Evolutionary conservation across 495 filamentous ascomycete genomes (phyloP).

Genomic region (Neurospora africana): DNA sequence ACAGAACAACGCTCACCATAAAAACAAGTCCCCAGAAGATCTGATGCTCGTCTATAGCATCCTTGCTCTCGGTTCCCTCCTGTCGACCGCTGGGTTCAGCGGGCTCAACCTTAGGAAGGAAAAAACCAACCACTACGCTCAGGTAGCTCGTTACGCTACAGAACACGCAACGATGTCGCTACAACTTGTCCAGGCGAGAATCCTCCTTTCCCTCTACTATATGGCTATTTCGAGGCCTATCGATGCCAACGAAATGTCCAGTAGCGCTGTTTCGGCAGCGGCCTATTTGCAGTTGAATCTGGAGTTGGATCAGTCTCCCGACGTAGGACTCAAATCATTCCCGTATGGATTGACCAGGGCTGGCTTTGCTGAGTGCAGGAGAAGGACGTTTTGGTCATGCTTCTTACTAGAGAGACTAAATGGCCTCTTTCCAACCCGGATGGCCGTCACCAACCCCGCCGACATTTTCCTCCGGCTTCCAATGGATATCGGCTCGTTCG

Average conservation of each 20-base stretch:
- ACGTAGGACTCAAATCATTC: slow-evolving; percentile 31
- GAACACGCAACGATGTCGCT: slow-evolving; percentile 42
- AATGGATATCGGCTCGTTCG: slow-evolving; percentile 46
- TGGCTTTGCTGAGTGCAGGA: slow-evolving; percentile 52
- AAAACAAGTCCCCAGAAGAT: slow-evolving; percentile 50
- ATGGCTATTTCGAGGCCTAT: slow-evolving; percentile 44
- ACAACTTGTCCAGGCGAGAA: slow-evolving; percentile 50
- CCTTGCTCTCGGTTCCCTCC: slow-evolving; percentile 42
- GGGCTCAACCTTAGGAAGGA: not conserved
- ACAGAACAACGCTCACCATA: slow-evolving; percentile 28
- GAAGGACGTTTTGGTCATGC: slow-evolving; percentile 57
- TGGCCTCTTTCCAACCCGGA: slow-evolving; percentile 41
- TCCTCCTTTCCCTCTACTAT: slow-evolving; percentile 55
- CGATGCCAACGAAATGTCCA: slow-evolving; percentile 50
- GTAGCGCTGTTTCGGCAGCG: slow-evolving; percentile 47
- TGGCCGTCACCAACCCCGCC: slow-evolving; percentile 37
- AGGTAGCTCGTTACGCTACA: slow-evolving; percentile 49
- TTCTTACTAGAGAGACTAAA: slow-evolving; percentile 54
- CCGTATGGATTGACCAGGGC: slow-evolving; percentile 48
- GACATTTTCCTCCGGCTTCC: slow-evolving; percentile 55
- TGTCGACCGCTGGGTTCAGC: not conserved
- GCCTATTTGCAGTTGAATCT: slow-evolving; percentile 48
- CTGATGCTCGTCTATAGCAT: slow-evolving; percentile 61
- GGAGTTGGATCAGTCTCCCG: slow-evolving; percentile 44
- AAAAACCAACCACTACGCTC: slow-evolving; percentile 35